A percentile compares a stretch with the other conserved stretches of the same genome.
phyloP scores from a whole-genome alignment of 2,329 filamentous ascomycete genomes.

The Aureobasidium subglaciale region DNA sequence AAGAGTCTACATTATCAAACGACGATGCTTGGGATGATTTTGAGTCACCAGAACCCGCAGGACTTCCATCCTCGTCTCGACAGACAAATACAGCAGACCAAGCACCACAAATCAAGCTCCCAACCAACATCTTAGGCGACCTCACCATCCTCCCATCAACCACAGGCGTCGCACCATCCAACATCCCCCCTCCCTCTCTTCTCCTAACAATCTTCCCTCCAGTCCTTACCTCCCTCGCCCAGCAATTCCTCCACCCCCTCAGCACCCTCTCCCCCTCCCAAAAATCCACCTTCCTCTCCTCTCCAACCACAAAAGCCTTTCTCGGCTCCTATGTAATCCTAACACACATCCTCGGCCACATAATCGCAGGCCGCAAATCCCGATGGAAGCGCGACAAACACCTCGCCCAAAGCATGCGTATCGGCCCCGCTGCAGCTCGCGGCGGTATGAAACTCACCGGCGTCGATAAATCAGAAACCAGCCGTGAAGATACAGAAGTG shows the following conservation, averaged over 20 bases:
- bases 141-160: constrained; percentile 15
- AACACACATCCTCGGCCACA: constrained; percentile 62
- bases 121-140: background rate
- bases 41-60: constrained; percentile 21
- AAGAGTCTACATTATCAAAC: background rate
- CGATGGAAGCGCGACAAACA: constrained; percentile 88
- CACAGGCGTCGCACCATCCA: constrained; percentile 58
- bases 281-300: constrained; percentile 54
- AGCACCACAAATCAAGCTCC: constrained; percentile 8
- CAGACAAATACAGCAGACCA: background rate
- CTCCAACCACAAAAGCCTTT: constrained; percentile 56
- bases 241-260: constrained; percentile 59
- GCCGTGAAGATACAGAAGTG: constrained; percentile 77
- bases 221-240: constrained; percentile 59
- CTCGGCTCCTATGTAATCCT: constrained; percentile 57
- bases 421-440: constrained; percentile 65
- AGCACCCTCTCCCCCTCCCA: constrained; percentile 41
- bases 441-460: constrained; percentile 88
- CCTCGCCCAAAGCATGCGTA: constrained; percentile 80
- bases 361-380: constrained; percentile 76
- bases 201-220: constrained; percentile 69
- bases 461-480: constrained; percentile 74
- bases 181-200: constrained; percentile 81
- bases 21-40: constrained; percentile 40
- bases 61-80: background rate